Evolutionary conservation across 176 grass and related monocot genomes (phyloP).

Genomic region (Coix lacrymajobi): DNA sequence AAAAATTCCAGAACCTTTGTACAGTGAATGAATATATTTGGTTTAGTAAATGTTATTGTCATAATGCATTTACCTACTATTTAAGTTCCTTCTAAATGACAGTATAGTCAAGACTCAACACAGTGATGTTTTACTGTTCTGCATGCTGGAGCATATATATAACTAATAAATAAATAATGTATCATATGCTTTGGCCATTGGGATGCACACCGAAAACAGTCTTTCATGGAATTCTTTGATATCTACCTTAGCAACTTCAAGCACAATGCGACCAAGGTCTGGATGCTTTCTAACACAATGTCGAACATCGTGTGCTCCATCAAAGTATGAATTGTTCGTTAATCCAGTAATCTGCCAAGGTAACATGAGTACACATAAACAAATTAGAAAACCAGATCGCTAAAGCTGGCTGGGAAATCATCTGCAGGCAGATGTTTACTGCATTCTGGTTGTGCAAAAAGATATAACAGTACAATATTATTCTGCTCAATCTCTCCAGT

Average conservation of each 20-base stretch:
- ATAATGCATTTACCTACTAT: background rate
- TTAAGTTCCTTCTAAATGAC: background rate
- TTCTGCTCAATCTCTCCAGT: background rate
- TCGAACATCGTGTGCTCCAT: constrained; percentile 67
- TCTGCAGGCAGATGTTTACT: background rate
- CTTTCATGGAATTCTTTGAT: background rate
- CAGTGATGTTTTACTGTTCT: constrained; percentile 12
- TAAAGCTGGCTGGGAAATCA: constrained; percentile 12
- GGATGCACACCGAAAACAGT: background rate
- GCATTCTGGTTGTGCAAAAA: background rate
- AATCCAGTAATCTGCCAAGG: constrained; percentile 70
- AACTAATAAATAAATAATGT: background rate
- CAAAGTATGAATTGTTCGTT: constrained; percentile 87
- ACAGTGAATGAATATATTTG: constrained; percentile 6
- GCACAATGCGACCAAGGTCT: constrained; percentile 71
- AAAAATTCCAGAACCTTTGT: background rate
- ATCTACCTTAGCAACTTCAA: constrained; percentile 90
- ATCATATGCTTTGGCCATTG: background rate
- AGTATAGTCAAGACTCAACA: background rate
- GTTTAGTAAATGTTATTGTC: background rate
- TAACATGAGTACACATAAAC: background rate
- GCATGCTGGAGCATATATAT: background rate
- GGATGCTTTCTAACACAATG: constrained; percentile 75
- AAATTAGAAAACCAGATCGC: constrained; percentile 1
- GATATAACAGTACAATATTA: background rate